A percentile compares a stretch with the other conserved stretches of the same genome.
phyloP scores from a whole-genome alignment of 2,329 filamentous ascomycete species.

The Monilinia vaccinii-corymbosi region DNA sequence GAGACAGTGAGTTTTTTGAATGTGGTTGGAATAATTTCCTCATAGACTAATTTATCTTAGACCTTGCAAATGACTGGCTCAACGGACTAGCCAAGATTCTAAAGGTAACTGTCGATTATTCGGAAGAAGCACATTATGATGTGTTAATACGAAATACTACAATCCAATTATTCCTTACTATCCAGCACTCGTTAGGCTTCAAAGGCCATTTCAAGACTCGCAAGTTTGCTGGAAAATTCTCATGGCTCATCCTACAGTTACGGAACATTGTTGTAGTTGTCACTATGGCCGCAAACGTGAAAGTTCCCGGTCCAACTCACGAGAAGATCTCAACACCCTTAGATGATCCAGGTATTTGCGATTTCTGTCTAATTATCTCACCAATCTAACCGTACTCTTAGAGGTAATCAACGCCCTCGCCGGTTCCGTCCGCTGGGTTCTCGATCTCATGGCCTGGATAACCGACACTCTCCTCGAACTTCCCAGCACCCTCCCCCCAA shows the following conservation, averaged over 20 bases:
- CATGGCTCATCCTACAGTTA: constrained; percentile 66
- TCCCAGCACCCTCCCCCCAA: constrained; percentile 38
- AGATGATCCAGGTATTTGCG: constrained; percentile 48
- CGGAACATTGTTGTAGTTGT: constrained; percentile 61
- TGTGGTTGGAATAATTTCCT: neutral
- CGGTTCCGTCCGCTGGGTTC: constrained; percentile 69
- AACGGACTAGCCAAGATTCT: constrained; percentile 60
- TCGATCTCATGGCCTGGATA: constrained; percentile 59
- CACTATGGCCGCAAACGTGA: constrained; percentile 49
- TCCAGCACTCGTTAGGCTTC: constrained; percentile 72
- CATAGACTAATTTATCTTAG: constrained; percentile 30
- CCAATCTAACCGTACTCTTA: constrained; percentile 21
- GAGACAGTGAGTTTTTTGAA: constrained; percentile 19
- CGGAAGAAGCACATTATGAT: constrained; percentile 63
- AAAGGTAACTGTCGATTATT: constrained; percentile 71
- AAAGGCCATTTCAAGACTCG: constrained; percentile 52
- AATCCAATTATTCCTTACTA: constrained; percentile 67
- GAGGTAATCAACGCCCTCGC: constrained; percentile 65
- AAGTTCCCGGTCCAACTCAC: constrained; percentile 39
- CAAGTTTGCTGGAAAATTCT: constrained; percentile 61
- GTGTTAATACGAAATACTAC: constrained; percentile 62
- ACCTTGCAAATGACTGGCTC: constrained; percentile 53
- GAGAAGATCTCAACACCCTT: constrained; percentile 46
- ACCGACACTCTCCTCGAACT: constrained; percentile 50
- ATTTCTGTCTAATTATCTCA: constrained; percentile 11